These are phyloP conservation scores for Tardiomyces depauwii DNA, from an alignment of 1,139 yeast genomes.

Conservation along the genomic window DNA sequence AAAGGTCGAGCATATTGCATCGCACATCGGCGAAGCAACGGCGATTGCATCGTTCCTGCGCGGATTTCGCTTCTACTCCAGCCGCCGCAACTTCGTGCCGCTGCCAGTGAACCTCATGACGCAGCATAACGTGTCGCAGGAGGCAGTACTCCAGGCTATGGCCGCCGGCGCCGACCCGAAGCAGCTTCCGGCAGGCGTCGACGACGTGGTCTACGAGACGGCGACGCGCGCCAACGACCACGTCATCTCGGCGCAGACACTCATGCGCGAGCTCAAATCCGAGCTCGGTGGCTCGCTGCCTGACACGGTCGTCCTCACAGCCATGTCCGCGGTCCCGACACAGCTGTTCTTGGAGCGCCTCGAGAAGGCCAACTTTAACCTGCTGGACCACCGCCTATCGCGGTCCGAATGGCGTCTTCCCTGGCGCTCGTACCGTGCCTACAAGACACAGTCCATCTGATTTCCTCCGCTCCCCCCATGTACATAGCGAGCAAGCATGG, in stretches of 20 bases:
- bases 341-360: conserved; percentile 48
- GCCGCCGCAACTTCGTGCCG: conserved; percentile 33
- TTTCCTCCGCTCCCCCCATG: neutral
- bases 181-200: conserved; percentile 20
- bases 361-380: conserved; percentile 55
- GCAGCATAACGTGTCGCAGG: conserved; percentile 49
- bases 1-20: conserved; percentile 44
- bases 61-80: conserved; percentile 50
- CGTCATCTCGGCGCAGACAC: conserved; percentile 51
- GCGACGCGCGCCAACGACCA: conserved; percentile 78
- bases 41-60: conserved; percentile 58
- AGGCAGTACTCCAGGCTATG: conserved; percentile 29
- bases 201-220: conserved; percentile 55
- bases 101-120: conserved; percentile 57
- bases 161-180: conserved; percentile 23
- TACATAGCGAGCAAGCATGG: too few relatives aligned
- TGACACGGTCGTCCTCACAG: conserved; percentile 55
- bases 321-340: conserved; percentile 56
- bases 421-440: conserved; percentile 49
- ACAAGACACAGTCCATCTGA: conserved; percentile 33
- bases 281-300: conserved; percentile 36
- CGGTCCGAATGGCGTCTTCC: conserved; percentile 65
- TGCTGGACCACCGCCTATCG: conserved; percentile 38
- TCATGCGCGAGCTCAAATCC: conserved; percentile 31
- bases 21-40: conserved; percentile 77